Base-by-base conservation (phyloP, 768 basidiomycete species). In the Mycena belliarum region DNA sequence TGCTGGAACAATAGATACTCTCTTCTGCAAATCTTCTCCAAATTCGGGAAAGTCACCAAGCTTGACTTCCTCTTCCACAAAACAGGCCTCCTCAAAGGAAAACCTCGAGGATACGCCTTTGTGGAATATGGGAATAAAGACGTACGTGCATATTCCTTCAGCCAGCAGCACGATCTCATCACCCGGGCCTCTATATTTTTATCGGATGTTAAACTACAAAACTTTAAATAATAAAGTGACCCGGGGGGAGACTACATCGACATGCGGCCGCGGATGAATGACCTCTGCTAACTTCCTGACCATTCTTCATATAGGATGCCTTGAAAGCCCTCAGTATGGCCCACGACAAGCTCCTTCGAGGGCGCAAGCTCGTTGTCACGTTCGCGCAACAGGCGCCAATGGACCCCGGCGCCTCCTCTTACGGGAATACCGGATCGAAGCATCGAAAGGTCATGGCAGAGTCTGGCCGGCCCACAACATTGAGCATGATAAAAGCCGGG, bases 1-100 rank as follows among this genome's bases (percentile, higher is more conserved):
- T 45, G 3, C 52, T 8, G 29, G 29, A n/a, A 37, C 45, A 40
- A 28, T 62, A 96, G 94, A 72, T 93, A 93, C 73, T 79, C 92
- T 4, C 80, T 99, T 16, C 82, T 98, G 21, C 91, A 95, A 72
- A 73, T 95, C 33, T 97, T 97, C 73, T 83, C 89, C 29, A 95
- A 90, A 73, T 95, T 87, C 70, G 97, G 97, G 52, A 94, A 93
- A 73, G 82, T 98, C 59, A 83, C 93, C 21, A 93, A 94, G 64
- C 82, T 98, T 49, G 97, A 99, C 72, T 98, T 87, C 71, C 80
- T 98, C 61, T 98, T 98, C 68, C 95, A 99, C 79, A 98, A 96
- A 73, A 78, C 89, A 0, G 97, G 96, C 0, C 80, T 86, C 14
- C 73, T 87, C 67, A 95, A 88, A 69, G 97, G 97, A 18, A 97